phyloP scores from a whole-genome alignment of 2,329 filamentous ascomycete genomes.

The Ophiostoma ips region DNA sequence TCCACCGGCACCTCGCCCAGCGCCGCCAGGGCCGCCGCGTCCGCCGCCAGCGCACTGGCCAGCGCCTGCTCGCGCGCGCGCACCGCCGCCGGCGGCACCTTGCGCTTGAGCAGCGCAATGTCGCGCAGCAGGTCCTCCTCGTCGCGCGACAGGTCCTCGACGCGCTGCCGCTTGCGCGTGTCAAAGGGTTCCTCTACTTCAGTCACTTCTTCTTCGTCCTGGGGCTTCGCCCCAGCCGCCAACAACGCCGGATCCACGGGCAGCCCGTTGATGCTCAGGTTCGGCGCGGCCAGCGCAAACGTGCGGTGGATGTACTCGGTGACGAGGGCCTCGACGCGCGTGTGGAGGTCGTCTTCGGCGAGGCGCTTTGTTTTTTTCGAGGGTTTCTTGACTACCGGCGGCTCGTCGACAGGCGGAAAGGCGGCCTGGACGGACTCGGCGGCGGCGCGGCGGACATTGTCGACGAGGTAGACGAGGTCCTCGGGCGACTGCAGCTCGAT shows the following conservation, averaged over 20 bases:
- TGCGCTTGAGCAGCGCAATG: conserved; percentile 45
- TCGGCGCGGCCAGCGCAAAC: conserved; percentile 43
- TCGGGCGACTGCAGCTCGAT: conserved; percentile 68
- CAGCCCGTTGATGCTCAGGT: conserved; percentile 50
- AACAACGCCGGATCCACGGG: conserved; percentile 26
- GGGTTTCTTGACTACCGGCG: not conserved
- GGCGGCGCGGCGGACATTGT: conserved; percentile 55
- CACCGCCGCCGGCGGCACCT: conserved; percentile 32
- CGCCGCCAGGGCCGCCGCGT: conserved; percentile 27
- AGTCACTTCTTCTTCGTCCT: conserved; percentile 14
- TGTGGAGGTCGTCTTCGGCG: conserved; percentile 39
- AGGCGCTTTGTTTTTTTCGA: not conserved
- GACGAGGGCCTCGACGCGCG: conserved; percentile 44
- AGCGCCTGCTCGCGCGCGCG: conserved; percentile 27
- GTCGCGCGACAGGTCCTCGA: conserved; percentile 45
- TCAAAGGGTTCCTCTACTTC: conserved; percentile 47
- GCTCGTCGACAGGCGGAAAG: conserved; percentile 46
- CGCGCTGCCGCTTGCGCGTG: conserved; percentile 40
- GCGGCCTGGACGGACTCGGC: conserved; percentile 51
- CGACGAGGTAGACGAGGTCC: conserved; percentile 56
- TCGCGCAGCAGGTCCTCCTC: conserved; percentile 52
- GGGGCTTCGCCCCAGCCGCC: not conserved
- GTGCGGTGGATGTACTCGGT: conserved; percentile 50
- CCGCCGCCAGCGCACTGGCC: conserved; percentile 26
- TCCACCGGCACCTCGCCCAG: conserved; percentile 18